These are phyloP conservation scores for Aspergillus baeticus DNA, from an alignment of 495 filamentous ascomycete species.

Conservation along the genomic window DNA sequence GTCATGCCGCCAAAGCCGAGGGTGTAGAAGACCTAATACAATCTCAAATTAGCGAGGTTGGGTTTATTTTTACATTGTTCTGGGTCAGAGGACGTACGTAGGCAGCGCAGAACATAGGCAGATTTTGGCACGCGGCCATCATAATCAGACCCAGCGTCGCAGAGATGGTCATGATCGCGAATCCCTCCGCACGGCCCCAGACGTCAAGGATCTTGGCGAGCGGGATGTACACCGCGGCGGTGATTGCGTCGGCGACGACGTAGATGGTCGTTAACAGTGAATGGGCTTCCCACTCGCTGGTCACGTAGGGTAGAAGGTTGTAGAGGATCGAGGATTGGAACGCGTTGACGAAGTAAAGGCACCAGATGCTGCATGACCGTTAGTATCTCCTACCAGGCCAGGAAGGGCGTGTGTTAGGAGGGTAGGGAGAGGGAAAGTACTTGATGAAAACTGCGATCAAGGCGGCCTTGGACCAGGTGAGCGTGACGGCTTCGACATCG, in stretches of 20 bases:
- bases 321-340: conserved; percentile 17
- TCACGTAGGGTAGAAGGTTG: conserved; percentile 30
- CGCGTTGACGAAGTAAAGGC: conserved; percentile 25
- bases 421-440: background rate
- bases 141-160: conserved; percentile 42
- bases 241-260: conserved; percentile 44
- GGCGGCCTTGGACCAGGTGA: conserved; percentile 23
- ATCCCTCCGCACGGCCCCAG: conserved; percentile 57
- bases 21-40: conserved; percentile 43
- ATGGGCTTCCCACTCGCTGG: conserved; percentile 31
- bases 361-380: conserved; percentile 19
- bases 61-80: too few relatives aligned
- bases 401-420: too few relatives aligned
- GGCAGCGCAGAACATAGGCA: conserved; percentile 46
- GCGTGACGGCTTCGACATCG: conserved; percentile 17
- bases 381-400: too few relatives aligned
- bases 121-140: conserved; percentile 48
- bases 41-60: background rate
- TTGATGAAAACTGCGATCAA: conserved; percentile 27
- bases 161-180: conserved; percentile 41
- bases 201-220: conserved; percentile 66
- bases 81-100: conserved; percentile 35
- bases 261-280: conserved; percentile 32
- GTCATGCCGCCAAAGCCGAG: conserved; percentile 54
- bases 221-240: conserved; percentile 59